Evolutionary conservation across 441 rosid species (phyloP), one percentile per base, ranked within the genome.

Genomic region (Populus tomentosa): DNA sequence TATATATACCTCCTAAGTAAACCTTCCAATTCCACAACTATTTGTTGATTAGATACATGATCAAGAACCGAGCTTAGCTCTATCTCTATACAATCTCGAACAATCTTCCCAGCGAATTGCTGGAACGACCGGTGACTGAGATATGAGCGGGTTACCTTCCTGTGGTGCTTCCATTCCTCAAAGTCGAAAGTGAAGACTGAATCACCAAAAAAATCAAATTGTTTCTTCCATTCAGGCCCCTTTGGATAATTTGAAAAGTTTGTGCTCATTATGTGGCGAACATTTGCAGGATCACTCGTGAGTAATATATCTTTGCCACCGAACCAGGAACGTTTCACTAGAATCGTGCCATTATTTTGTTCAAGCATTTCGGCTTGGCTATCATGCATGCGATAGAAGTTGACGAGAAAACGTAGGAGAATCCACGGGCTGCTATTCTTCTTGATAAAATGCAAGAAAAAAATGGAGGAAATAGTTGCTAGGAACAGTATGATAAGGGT

Each of bases 181-280:
- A 36, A 70, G 75, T 88, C 91, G 0, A 84, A 63, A 66, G 77
- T 86, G 71, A 87, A 82, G 66, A 87, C 79, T 10, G 80, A 87
- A n/a, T 82, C 80, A 0, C 88, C 85, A 24, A 87, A 80, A 76
- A 86, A 71, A n/a, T 86, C 86, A 33, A 89, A 86, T 2, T 84
- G 64, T 6, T 80, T 67, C 63, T 74, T 80, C 76, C 80, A 84
- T 13, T 83, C 80, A 3, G 82, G 18, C 4, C 89, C 90, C 76
- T 86, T 86, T 1, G 82, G 87, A 67, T 40, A 86, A 69, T 87
- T 87, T 3, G 70, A 68, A 78, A 86, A 89, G 73, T 87, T 89
- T 40, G 86, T 46, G 87, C 86, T 89, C 85, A 81, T 72, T 20
- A 87, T 82, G 74, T 86, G 75, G 53, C 81, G 89, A 63, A 86